Evolutionary conservation across 306 rosid genomes (phyloP).

Genomic region (Calophaca sinica): DNA sequence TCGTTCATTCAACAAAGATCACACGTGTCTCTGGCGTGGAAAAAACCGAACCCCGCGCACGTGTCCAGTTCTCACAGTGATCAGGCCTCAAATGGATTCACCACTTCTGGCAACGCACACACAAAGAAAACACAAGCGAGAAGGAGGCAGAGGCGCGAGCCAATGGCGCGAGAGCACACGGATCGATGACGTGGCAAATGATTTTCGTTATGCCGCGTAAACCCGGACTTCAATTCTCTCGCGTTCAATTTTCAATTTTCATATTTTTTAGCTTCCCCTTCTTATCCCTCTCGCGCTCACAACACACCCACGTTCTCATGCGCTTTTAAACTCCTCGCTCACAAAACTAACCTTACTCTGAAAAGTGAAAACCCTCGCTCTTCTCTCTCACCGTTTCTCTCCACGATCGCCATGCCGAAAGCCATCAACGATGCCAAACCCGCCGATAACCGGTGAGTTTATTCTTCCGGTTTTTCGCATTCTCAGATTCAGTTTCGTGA

Average conservation of each 20-base stretch:
- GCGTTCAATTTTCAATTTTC: no score
- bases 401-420: conserved; percentile 64
- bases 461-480: neutral
- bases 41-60: conserved; percentile 9
- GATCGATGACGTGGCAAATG: neutral
- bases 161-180: neutral
- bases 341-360: neutral
- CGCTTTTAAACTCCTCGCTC: neutral
- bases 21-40: conserved; percentile 2
- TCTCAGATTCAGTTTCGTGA: neutral
- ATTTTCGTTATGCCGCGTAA: no score
- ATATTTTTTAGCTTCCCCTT: neutral
- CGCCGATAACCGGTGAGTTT: conserved; percentile 59
- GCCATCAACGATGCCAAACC: conserved; percentile 53
- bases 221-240: no score
- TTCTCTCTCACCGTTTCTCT: conserved; percentile 4
- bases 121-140: neutral
- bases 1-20: conserved; percentile 29
- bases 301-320: conserved; percentile 22
- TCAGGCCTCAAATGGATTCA: neutral
- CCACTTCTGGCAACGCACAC: conserved; percentile 14
- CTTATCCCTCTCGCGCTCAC: conserved; percentile 27
- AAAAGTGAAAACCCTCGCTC: conserved; percentile 13
- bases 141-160: neutral
- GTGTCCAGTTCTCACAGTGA: conserved; percentile 32